Evolutionary conservation across 169 alveolate species (phyloP), one percentile per base, ranked within the genome.

Genomic region (Plasmodium inui): DNA sequence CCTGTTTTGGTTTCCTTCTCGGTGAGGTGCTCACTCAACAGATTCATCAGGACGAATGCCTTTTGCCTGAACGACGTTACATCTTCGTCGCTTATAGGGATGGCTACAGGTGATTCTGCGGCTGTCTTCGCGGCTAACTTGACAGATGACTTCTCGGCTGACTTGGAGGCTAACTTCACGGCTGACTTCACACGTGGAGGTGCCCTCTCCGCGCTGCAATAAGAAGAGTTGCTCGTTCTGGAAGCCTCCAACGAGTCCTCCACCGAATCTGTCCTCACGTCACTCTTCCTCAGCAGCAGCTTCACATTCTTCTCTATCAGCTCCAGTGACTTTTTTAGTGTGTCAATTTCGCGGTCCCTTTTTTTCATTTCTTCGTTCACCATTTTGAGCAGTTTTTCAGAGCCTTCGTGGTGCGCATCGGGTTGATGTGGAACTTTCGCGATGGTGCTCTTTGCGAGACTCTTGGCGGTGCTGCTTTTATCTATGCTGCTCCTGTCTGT

Each of bases 341-440:
- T 37, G 61, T 41, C 44, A 5, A 86, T 86, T 86, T 74, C 86
- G 19, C 39, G 19, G 37, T 86, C 93, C 41, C 55, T 61, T 57
- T 86, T 74, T 14, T 55, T 76, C 14, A 86, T 30, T 55, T 53
- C 44, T 30, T 74, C 80, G 41, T 55, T 70, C 26, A 86, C 70
- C 2, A 26, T 32, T 53, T 74, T 86, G 7, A 73, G 39, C 12
- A 86, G 19, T 17, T 41, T 26, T 32, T 28, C 46, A 5, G 67
- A 26, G 5, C 37, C 22, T 26, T 2, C 71, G 22, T 17, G 3
- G 12, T 22, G 4, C 34, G 0, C 28, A 14, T 28, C 41, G 26
- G 39, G 19, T 22, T 71, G 17, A 9, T 30, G 1, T 28, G 41
- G 19, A 3, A 10, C 46, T 12, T 50, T 53, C 19, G n/a, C 79